Conservation (phyloP, 768 basidiomycete species). For the Tylopilus subfusipes region DNA sequence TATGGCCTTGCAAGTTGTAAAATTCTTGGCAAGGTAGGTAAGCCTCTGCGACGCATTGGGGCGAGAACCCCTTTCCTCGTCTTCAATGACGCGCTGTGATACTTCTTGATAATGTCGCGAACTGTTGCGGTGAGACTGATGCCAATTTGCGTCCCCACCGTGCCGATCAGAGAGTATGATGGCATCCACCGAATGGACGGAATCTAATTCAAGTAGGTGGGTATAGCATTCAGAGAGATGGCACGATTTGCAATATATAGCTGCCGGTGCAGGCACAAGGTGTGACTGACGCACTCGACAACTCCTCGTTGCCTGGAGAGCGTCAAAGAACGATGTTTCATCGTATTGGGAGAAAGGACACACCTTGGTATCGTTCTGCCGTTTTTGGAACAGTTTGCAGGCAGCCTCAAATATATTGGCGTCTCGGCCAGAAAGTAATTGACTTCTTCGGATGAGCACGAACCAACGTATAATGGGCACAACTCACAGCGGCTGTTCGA, state of each 20-base stretch:
- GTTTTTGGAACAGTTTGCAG: constrained; percentile 22
- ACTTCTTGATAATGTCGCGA: constrained; percentile 16
- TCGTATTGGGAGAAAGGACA: not conserved
- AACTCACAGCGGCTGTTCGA: constrained; percentile 23
- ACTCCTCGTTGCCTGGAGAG: constrained; percentile 13
- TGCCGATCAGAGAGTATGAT: constrained; percentile 21
- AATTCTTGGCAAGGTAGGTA: constrained; percentile 46
- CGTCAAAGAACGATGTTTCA: not conserved
- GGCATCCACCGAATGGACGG: constrained; percentile 37
- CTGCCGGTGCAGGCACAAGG: constrained; percentile 11
- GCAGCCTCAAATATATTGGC: constrained; percentile 35
- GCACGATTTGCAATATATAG: constrained; percentile 37
- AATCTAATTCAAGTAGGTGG: constrained; percentile 34
- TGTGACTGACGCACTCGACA: constrained; percentile 24
- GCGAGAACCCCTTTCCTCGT: constrained; percentile 37
- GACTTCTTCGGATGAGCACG: constrained; percentile 19
- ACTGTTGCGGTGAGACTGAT: constrained; percentile 28
- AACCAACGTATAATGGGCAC: not conserved
- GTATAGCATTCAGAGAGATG: constrained; percentile 35
- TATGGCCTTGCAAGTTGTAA: constrained; percentile 45
- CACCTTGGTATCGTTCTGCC: constrained; percentile 15
- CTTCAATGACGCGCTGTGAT: constrained; percentile 18
- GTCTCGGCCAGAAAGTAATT: constrained; percentile 18
- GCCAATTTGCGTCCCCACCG: constrained; percentile 32
- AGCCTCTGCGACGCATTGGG: constrained; percentile 37